Base-by-base conservation (phyloP, 1,284 basidiomycete species). In the Pseudozyma thailandica region DNA sequence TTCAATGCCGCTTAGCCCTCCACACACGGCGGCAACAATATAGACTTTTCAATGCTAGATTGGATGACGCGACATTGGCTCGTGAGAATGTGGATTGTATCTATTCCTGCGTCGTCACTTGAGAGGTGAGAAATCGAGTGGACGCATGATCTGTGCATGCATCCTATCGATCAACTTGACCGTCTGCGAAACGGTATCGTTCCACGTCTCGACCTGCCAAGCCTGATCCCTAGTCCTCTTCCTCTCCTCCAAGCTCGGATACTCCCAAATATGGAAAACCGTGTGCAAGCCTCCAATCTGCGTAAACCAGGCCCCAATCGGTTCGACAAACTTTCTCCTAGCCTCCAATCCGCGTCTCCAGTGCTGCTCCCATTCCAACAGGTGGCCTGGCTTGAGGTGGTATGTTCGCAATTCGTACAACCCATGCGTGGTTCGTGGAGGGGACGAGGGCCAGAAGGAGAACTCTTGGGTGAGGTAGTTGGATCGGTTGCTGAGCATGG, bases 201-300 rank as follows among this genome's bases (percentile, higher is more conserved):
- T 79, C 80, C 80, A 82, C 18, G 80, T 79, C 60, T 79, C 79
- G 28, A 80, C 78, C 58, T 81, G 74, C 80, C 80, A 82, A 0
- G 80, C 80, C 28, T 66, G 68, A 44, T 79, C 80, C 25, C 80
- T 61, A 18, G 78, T 82, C 45, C 59, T 57, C 56, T 81, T 81
- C n/a, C 80, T 62, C 52, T 78, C 69, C 35, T 79, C 80, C 53
- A 81, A 51, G n/a, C 66, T 72, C 1, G 74, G 72, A 39, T 80
- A 82, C 27, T 75, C 75, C 80, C 80, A 82, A 38, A 82, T 72
- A 50, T 82, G 80, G 42, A 78, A 74, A 2, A 82, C 80, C 27
- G 77, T 81, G 55, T 82, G 80, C 57, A 82, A 52, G 0, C 70
- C 69, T 18, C 80, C 80, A 15, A 82, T 75, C 58, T 79, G 77